A percentile compares a stretch with the other conserved stretches of the same genome.
phyloP scores from a whole-genome alignment of 2,329 filamentous ascomycete species.

The Canariomyces notabilis region DNA sequence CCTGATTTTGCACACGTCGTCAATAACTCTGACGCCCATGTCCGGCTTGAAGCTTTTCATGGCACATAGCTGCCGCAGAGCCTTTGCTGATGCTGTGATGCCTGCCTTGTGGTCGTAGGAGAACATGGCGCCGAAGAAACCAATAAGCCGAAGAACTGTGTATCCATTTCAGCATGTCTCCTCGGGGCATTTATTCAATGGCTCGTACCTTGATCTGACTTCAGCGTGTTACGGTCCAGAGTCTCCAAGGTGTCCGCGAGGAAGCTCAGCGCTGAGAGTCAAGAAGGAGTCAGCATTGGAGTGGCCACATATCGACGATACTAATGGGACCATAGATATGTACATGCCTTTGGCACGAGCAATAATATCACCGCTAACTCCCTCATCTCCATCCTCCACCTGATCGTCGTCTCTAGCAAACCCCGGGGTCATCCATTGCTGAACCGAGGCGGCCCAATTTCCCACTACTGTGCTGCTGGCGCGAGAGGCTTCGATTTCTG shows the following conservation, averaged over 20 bases:
- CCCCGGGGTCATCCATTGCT: slow-evolving; percentile 44
- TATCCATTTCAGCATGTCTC: neutral
- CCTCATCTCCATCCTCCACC: slow-evolving; percentile 36
- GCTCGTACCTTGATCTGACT: slow-evolving; percentile 43
- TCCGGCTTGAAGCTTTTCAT: slow-evolving; percentile 49
- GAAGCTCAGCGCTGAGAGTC: slow-evolving; percentile 49
- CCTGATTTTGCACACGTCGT: slow-evolving; percentile 45
- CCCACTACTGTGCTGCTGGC: slow-evolving; percentile 43
- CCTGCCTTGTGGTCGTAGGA: slow-evolving; percentile 56
- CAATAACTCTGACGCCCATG: slow-evolving; percentile 45
- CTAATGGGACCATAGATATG: neutral
- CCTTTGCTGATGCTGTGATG: slow-evolving; percentile 49
- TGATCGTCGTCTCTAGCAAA: slow-evolving; percentile 32
- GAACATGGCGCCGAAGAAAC: slow-evolving; percentile 56
- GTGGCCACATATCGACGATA: neutral
- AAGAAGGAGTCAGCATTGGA: neutral
- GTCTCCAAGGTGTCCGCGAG: slow-evolving; percentile 48
- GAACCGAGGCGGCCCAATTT: slow-evolving; percentile 52
- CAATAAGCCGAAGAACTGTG: slow-evolving; percentile 32
- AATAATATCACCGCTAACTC: slow-evolving; percentile 47
- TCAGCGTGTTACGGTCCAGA: slow-evolving; percentile 43
- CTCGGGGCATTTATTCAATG: neutral
- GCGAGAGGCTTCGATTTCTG: slow-evolving; percentile 42
- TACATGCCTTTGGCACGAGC: slow-evolving; percentile 46
- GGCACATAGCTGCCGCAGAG: slow-evolving; percentile 43